Base-by-base conservation (phyloP, 1,284 basidiomycete species). In the Termitomyces sp. region DNA sequence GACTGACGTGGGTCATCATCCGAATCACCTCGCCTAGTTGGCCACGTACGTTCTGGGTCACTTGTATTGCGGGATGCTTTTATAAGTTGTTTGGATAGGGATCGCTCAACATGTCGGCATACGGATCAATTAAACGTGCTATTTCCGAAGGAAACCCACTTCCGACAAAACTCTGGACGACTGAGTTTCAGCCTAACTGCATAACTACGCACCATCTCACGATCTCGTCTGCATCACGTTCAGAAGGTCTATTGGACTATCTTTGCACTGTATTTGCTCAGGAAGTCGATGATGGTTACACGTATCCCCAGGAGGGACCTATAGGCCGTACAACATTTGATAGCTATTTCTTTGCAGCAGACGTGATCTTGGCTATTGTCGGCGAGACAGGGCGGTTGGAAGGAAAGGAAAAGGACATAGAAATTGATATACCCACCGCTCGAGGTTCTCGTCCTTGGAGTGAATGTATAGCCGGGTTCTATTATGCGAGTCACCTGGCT, bases 301-400 rank as follows among this genome's bases (percentile, higher is more conserved):
- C 92, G 4, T 95, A 95, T 67, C 92, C 93, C 0, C 92, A 93
- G 65, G 88, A 91, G 72, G 66, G 74, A 64, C 55, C 79, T 73
- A 69, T 79, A 71, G 49, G 68, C 34, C 72, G 76, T 10, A 70
- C 77, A 11, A 71, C 74, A 3, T 93, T 92, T 67, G 77, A 78
- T 48, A 71, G 69, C 3, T 93, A 92, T 67, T 94, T 85, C 66
- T 85, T 91, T 61, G 80, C 80, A 3, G 83, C 78, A 11, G 88
- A 90, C 59, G 84, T 89, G 0, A 79, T 95, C 57, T 67, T 95
- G 43, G 92, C 83, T 0, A 71, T 94, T 38, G 62, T 78, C 8
- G 71, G 70, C 3, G 56, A 66, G 16, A 69, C 66, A 10, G 62
- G 61, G 30, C 60, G 47, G 26, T 45, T 48, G 28, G 56, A 57